Evolutionary conservation across 371 early-diverging fungal species (phyloP).

Genomic region (Umbelopsis sp.): DNA sequence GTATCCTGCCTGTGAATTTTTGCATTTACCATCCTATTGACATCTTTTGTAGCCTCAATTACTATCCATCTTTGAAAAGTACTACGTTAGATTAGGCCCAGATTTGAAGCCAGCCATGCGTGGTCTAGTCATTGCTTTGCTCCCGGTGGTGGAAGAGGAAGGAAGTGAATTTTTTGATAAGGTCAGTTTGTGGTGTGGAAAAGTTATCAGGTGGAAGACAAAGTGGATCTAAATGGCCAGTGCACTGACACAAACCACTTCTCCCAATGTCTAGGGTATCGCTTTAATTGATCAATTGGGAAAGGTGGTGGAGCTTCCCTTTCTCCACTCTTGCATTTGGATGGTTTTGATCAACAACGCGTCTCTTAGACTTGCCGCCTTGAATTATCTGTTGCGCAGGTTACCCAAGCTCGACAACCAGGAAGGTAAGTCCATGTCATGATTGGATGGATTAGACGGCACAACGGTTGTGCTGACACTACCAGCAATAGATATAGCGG

Average conservation of each 20-base stretch:
- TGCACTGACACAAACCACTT: background rate
- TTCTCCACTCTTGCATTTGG: conserved; percentile 86
- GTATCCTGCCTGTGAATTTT: background rate
- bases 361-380: conserved; percentile 69
- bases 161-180: conserved; percentile 84
- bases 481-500: conserved; percentile 56
- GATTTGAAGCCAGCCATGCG: conserved; percentile 76
- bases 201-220: too few species aligned
- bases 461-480: background rate
- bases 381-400: conserved; percentile 77
- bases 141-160: conserved; percentile 92
- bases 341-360: conserved; percentile 74
- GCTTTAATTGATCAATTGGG: conserved; percentile 71
- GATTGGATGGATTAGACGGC: background rate
- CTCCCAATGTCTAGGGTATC: conserved; percentile 50
- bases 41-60: conserved; percentile 67
- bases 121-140: conserved; percentile 79
- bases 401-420: conserved; percentile 69
- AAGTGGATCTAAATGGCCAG: too few species aligned
- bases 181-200: conserved; percentile 27
- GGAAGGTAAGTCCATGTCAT: conserved; percentile 53
- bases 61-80: conserved; percentile 72
- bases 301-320: conserved; percentile 68
- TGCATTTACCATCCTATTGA: too few species aligned
- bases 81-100: conserved; percentile 74